Evolutionary conservation across 345 rosid genomes (phyloP).

Genomic region (Acer campestre): DNA sequence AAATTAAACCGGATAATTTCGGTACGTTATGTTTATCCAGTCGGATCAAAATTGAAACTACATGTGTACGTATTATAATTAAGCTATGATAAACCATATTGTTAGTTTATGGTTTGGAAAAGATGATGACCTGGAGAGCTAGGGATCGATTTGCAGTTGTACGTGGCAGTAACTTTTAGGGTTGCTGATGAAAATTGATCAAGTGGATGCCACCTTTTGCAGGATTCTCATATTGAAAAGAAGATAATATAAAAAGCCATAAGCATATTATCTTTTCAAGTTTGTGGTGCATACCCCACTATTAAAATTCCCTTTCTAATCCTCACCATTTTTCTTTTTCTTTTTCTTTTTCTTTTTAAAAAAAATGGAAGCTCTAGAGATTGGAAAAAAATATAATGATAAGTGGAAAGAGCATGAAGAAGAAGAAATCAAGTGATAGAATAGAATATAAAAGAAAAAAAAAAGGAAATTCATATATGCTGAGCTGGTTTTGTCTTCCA

Average conservation of each 20-base stretch:
- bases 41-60: background rate
- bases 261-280: constrained; percentile 18
- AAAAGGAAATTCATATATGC: background rate
- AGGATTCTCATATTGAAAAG: constrained; percentile 5
- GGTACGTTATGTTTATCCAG: no score
- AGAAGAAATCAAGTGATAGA: background rate
- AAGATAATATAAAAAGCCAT: background rate
- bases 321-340: no score
- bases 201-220: constrained; percentile 15
- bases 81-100: background rate
- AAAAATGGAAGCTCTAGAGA: background rate
- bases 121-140: background rate
- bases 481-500: constrained; percentile 9
- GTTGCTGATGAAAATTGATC: background rate
- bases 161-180: background rate
- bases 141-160: background rate
- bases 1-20: background rate
- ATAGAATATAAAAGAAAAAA: background rate
- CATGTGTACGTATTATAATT: no score
- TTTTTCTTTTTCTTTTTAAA: no score
- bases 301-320: background rate
- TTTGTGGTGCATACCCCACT: constrained; percentile 13
- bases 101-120: background rate
- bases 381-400: background rate
- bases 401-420: background rate